Percentiles rank a stretch among this genome's conserved stretches.
These are phyloP conservation scores for Albizia julibrissin DNA, from an alignment of 306 rosid genomes.

Conservation along the genomic window DNA sequence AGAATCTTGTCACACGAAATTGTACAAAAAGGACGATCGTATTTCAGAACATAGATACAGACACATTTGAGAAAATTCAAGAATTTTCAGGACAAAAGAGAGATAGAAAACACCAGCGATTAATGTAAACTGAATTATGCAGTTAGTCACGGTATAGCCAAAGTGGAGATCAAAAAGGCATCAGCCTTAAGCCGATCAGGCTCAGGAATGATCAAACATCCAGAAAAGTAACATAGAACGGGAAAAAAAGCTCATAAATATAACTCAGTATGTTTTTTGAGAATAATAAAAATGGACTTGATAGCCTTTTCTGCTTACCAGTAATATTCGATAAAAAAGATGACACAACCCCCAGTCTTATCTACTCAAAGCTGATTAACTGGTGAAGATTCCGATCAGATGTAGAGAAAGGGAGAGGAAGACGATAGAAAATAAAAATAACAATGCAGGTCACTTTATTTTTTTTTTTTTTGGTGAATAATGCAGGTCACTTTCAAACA, in stretches of 20 bases:
- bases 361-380: constrained; percentile 36
- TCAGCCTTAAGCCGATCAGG: constrained; percentile 28
- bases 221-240: constrained; percentile 12
- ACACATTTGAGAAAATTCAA: background rate
- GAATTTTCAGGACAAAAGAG: background rate
- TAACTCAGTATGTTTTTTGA: constrained; percentile 15
- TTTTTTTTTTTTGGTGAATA: no score
- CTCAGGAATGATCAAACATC: constrained; percentile 24
- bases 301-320: constrained; percentile 35
- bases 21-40: background rate
- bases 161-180: background rate
- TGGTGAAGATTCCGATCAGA: constrained; percentile 43
- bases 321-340: constrained; percentile 38
- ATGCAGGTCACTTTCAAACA: constrained; percentile 52
- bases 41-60: constrained; percentile 6
- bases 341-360: constrained; percentile 54
- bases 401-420: background rate
- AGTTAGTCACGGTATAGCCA: constrained; percentile 36
- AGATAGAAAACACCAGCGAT: background rate
- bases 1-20: constrained; percentile 22
- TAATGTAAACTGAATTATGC: constrained; percentile 17
- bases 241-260: constrained; percentile 3
- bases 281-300: constrained; percentile 7
- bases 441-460: constrained; percentile 41
- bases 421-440: background rate